Evolutionary conservation across 2,329 filamentous ascomycete genomes (phyloP).

Genomic region (Gremmenia infestans): DNA sequence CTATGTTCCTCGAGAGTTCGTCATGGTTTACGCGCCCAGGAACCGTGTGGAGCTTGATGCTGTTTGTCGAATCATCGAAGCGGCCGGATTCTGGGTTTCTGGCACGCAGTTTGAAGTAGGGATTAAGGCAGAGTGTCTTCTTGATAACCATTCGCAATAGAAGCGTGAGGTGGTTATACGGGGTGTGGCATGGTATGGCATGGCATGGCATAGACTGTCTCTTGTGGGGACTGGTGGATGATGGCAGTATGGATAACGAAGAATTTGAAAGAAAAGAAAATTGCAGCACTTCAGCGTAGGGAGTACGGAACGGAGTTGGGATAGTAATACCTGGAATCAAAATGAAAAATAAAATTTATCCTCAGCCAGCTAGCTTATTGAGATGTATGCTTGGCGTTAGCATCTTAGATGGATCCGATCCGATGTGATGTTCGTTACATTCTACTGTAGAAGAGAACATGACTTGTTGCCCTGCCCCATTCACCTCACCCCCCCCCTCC

Average conservation of each 20-base stretch:
- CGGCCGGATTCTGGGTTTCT: slow-evolving; percentile 64
- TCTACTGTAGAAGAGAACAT: neutral
- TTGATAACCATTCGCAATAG: neutral
- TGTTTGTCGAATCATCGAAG: slow-evolving; percentile 65
- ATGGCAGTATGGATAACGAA: neutral
- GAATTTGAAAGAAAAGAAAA: neutral
- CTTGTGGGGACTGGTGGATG: neutral
- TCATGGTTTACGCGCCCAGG: slow-evolving; percentile 78
- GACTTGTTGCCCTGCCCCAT: neutral
- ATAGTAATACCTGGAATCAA: neutral
- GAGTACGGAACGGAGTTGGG: neutral
- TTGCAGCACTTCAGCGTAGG: neutral
- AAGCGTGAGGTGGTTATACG: neutral
- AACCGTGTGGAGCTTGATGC: slow-evolving; percentile 62
- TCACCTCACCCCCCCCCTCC: too few species aligned
- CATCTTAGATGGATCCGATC: neutral
- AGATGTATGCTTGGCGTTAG: neutral
- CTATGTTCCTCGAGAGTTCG: slow-evolving; percentile 69
- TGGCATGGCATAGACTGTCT: neutral
- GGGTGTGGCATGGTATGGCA: neutral
- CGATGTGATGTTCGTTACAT: neutral
- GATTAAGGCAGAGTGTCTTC: slow-evolving; percentile 4
- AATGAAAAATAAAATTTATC: neutral
- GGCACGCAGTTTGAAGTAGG: slow-evolving; percentile 22
- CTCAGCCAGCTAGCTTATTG: neutral